Base-by-base conservation (phyloP, 2,329 filamentous ascomycete species). In the Hymenoscyphus repandus region DNA sequence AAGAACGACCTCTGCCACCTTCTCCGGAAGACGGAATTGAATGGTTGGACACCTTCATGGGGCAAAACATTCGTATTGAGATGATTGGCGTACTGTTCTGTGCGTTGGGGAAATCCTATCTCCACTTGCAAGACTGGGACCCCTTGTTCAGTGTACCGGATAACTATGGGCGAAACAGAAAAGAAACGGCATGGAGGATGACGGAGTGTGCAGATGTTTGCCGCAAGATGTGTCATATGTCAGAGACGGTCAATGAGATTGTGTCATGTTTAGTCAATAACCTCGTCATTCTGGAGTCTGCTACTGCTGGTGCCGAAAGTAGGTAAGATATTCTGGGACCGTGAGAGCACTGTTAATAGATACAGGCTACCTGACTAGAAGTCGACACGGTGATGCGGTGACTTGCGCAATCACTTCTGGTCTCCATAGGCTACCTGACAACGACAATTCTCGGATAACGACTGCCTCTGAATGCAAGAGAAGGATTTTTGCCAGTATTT, bases 161-260 rank as follows among this genome's bases (percentile, higher is more conserved):
- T 31, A 61, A 61, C 36, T 15, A 54, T 41, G 59, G 55, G 2
- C 49, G 55, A 20, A 58, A 64, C 40, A 56, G 63, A 44, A 61
- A 55, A 52, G 55, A 63, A 39, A 58, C 56, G 6, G 52, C 58
- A 27, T 63, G 58, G 62, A 59, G 62, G 45, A 65, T 65, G 64
- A 61, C 60, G 39, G 61, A 64, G 32, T 64, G 62, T 51, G 62
- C 62, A 3, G 56, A 61, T 43, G 49, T 60, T 27, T 64, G 60
- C 41, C 52, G 58, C 11, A 55, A 51, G 37, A 52, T 53, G 44
- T 56, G 53, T 36, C 50, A 56, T 33, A 41, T 45, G 7, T 53
- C 55, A 3, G 57, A 58, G 27, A 58, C 58, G 11, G 34, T 57
- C 1, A 58, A 61, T 52, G 53, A 57, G 36, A 37, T 62, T 36